Percentiles rank a stretch among this genome's conserved stretches.
These are phyloP conservation scores for Sanghuangporus weigelae DNA, from an alignment of 1,284 basidiomycete species.

Conservation along the genomic window DNA sequence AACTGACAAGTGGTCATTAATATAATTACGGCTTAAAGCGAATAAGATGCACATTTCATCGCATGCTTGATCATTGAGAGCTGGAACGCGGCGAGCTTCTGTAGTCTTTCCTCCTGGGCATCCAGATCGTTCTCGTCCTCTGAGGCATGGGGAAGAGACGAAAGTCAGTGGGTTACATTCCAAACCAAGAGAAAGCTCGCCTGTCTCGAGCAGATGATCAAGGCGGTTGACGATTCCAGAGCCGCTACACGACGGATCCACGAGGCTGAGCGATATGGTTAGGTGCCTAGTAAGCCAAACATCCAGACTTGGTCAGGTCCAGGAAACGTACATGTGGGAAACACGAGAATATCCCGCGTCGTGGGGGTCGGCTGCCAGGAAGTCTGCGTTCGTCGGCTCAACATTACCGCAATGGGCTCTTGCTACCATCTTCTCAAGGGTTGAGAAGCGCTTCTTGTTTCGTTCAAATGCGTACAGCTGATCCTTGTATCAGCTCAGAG, in stretches of 20 bases:
- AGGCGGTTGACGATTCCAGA: constrained; percentile 89
- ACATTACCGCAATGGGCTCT: constrained; percentile 80
- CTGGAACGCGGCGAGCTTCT: constrained; percentile 84
- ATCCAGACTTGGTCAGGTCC: constrained; percentile 3
- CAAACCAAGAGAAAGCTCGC: constrained; percentile 28
- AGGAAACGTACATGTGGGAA: constrained; percentile 73
- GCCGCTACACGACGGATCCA: constrained; percentile 93
- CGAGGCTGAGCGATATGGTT: constrained; percentile 44
- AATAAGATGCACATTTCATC: constrained; percentile 71
- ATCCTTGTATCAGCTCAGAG: neutral
- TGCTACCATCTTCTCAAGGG: constrained; percentile 76
- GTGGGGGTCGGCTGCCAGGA: constrained; percentile 66
- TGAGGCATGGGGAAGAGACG: neutral
- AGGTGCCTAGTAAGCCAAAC: neutral
- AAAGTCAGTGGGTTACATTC: constrained; percentile 17
- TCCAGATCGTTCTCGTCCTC: constrained; percentile 46
- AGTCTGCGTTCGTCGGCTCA: constrained; percentile 69
- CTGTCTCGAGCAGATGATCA: constrained; percentile 75
- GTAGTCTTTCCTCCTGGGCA: constrained; percentile 60
- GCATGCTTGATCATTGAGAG: constrained; percentile 93
- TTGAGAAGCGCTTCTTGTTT: constrained; percentile 73
- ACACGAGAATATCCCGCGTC: constrained; percentile 58
- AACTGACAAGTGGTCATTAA: constrained; percentile 36
- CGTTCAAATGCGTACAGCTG: constrained; percentile 86
- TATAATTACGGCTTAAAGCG: neutral